Percentiles rank a stretch among this genome's conserved stretches.
phyloP scores from a whole-genome alignment of 225 moss, liverwort and hornwort species.

The Rhytidiadelphus loreus region DNA sequence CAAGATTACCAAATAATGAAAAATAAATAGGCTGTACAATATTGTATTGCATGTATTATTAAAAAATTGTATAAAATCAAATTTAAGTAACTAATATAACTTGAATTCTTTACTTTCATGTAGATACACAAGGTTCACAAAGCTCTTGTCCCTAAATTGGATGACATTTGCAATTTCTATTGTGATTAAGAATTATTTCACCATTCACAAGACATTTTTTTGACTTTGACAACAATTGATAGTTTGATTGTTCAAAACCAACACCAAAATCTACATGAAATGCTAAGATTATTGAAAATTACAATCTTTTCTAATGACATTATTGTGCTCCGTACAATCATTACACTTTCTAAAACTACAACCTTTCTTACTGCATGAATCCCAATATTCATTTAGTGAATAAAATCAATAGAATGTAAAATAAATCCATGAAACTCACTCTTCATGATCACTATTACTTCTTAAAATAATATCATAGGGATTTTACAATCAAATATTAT shows the following conservation, averaged over 20 bases:
- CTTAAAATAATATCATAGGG: accelerated
- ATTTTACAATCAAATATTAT: background rate
- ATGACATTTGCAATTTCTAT: background rate
- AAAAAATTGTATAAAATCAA: background rate
- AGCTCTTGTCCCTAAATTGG: background rate
- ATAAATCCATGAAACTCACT: background rate
- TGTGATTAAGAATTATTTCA: background rate
- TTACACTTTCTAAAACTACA: background rate
- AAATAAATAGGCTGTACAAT: background rate
- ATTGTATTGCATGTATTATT: accelerated
- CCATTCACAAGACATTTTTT: background rate
- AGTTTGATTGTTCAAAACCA: background rate
- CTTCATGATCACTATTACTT: background rate
- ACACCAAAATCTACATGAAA: background rate
- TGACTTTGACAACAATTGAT: accelerated
- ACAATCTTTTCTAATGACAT: background rate
- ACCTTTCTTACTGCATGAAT: too few species aligned
- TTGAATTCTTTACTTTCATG: background rate
- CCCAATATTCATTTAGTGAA: accelerated
- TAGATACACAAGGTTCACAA: too few species aligned
- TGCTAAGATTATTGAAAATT: background rate
- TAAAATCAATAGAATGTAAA: background rate
- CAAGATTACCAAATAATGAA: too few species aligned
- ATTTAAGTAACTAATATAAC: background rate
- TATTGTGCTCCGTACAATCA: background rate